These are phyloP conservation scores for Corylus heterophylla DNA, from an alignment of 306 rosid species.

Conservation along the genomic window DNA sequence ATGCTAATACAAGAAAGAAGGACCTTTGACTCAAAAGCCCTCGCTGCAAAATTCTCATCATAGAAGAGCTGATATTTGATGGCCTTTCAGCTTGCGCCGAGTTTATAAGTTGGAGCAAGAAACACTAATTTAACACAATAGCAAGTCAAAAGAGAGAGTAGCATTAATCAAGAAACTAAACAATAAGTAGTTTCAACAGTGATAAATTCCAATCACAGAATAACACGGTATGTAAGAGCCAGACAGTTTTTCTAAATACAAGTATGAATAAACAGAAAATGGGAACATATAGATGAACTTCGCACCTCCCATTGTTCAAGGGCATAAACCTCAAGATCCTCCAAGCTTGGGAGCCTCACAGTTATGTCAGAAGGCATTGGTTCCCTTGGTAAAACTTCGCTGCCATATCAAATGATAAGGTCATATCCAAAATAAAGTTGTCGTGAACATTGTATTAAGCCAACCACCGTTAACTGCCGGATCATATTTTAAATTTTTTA, in stretches of 20 bases:
- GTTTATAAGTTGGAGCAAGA: constrained; percentile 93
- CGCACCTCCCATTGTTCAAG: constrained; percentile 87
- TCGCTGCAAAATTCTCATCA: constrained; percentile 92
- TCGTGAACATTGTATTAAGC: constrained; percentile 15
- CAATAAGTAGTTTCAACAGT: constrained; percentile 7
- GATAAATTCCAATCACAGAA: constrained; percentile 14
- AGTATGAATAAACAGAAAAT: constrained; percentile 10
- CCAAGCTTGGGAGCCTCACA: constrained; percentile 80
- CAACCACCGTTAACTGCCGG: constrained; percentile 3
- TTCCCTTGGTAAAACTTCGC: constrained; percentile 95
- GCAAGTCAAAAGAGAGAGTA: constrained; percentile 39
- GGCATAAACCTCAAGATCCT: constrained; percentile 84
- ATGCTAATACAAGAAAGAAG: constrained; percentile 18
- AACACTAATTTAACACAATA: constrained; percentile 68
- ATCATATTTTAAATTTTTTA: constrained; percentile 4
- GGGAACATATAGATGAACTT: constrained; percentile 25
- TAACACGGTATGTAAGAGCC: constrained; percentile 4
- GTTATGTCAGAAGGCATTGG: constrained; percentile 85
- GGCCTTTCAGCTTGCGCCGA: constrained; percentile 74
- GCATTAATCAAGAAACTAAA: constrained; percentile 35
- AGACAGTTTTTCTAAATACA: constrained; percentile 16
- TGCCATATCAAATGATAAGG: constrained; percentile 43
- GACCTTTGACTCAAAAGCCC: constrained; percentile 89
- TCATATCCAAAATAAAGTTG: constrained; percentile 32
- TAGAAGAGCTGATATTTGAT: constrained; percentile 70